Base-by-base conservation (phyloP, 2,329 filamentous ascomycete species). In the Hypoxylon rubiginosum region DNA sequence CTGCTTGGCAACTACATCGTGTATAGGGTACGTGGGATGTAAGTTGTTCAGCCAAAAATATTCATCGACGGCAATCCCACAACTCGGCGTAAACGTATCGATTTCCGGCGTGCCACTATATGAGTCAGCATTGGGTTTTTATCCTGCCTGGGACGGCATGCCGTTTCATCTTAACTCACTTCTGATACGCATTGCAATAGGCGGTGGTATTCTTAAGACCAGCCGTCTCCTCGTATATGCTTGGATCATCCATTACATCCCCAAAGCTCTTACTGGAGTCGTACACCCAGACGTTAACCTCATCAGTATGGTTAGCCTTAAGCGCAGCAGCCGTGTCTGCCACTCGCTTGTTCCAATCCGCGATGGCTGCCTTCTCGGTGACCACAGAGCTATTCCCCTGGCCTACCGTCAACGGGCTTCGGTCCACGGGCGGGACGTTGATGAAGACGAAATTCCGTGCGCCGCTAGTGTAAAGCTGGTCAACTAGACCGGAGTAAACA, bases 11-110 rank as follows among this genome's bases (percentile, higher is more conserved):
- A 88, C 83, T 5, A 85, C 84, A 55, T 89, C 85, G 68, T 90
- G 88, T 57, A 90, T 83, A 0, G 86, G 83, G 73, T 85, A 88
- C 0, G 88, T 90, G n/a, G 89, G 88, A 72, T 91, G 89, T 68
- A 91, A 74, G 41, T 76, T 81, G 70, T 91, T 90, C 30, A 90
- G 78, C 88, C 88, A 91, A 70, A 90, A 84, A 73, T 90, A 90
- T 77, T 90, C 78, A 72, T 90, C 85, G 2, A 89, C 86, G 0
- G 85, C 79, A 48, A 86, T 75, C 1, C 80, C 79, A 73, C 88
- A 90, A 51, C 79, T 81, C 4, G 79, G 71, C 51, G 76, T 76
- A 34, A 81, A 74, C 3, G 79, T 82, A 55, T 84, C 76, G 39
- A 73, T 72, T 1, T 77, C 74, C 2, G 81, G 79, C 0, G 84